Evolutionary conservation across 768 basidiomycete genomes (phyloP), one percentile per base, ranked within the genome.

Genomic region (Tricholoma hemisulphureum): DNA sequence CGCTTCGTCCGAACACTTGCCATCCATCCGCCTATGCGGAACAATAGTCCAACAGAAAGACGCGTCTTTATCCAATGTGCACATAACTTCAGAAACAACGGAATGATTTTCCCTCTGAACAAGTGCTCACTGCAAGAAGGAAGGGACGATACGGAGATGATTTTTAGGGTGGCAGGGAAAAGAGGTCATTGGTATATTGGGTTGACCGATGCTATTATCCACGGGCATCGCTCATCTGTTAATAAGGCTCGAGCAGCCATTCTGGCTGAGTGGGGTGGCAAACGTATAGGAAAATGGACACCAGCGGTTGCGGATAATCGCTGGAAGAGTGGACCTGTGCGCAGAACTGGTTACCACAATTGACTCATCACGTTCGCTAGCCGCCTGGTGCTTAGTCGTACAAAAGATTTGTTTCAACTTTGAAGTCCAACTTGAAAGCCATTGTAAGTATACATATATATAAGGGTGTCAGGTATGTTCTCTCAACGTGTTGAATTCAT

Each of bases 101-200:
- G 74, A 6, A 48, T 58, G 6, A 32, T 64, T 5, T 69, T 72
- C 46, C 67, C 72, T 24, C 49, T 73, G 2, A 60, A 48, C 8
- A 56, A 62, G 28, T 70, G 71, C 59, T 65, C 66, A 26, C 55
- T 75, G 1, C 57, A 64, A 34, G 63, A 69, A 6, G 74, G 74
- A 32, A 67, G 74, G 55, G 70, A 73, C 34, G 56, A 64, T 18
- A 67, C 69, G 2, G 74, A 75, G 61, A 58, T 74, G 39, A 65
- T 74, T 10, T 59, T 75, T 29, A 65, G 67, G 21, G 66, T 69
- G 24, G 55, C 62, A 16, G 68, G 66, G 13, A 64, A 70, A 58
- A 55, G 69, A 35, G 73, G 71, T 11, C 71, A 74, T 59, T 75
- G 74, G 74, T 66, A 69, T 59, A 62, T 75, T 29, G 69, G 67